Base-by-base conservation (phyloP, 768 basidiomycete species). In the Lactifluus piperatus region DNA sequence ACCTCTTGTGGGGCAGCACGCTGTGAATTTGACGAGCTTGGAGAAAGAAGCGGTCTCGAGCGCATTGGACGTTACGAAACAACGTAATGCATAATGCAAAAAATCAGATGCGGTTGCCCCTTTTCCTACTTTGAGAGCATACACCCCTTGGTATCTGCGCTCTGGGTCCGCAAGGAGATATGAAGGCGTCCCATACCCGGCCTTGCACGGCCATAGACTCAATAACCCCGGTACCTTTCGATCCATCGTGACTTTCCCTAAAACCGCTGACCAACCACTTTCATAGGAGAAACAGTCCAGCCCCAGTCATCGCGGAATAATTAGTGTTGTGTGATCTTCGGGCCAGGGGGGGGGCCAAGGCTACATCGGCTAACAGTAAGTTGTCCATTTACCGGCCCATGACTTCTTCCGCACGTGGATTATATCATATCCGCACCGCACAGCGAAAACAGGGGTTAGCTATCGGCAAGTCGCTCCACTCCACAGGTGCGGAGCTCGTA, bases 11-110 rank as follows among this genome's bases (percentile, higher is more conserved):
- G 56, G 34, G 29, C 26, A n/a, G 32, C 39, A 27, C 46, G 37
- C 47, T 44, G 27, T 54, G 29, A 43, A 39, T 53, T 39, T 60
- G 47, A 36, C 47, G 29, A 20, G 24, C n/a, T 34, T 54, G 13
- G 20, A 41, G 30, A 29, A 32, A 51, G 22, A 22, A 37, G 4
- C 16, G 26, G 41, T 41, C 49, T 56, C 54, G 49, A 60, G 49
- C n/a, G 47, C 48, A 26, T 34, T 14, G 32, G 5, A 20, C 14
- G 41, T 45, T 49, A 45, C 49, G 34, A 48, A 50, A 44, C 41
- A 48, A 60, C 59, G 54, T 56, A 60, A 60, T 56, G 27, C n/a
- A n/a, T n/a, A n/a, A n/a, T n/a, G 20, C 24, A 30, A 24, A 30
- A 24, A 20, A 45, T 14, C n/a, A 9, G n/a, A 10, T 47, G 52